Evolutionary conservation across 345 rosid genomes (phyloP), one percentile per base, ranked within the genome.

Genomic region (Lumnitzera racemosa): DNA sequence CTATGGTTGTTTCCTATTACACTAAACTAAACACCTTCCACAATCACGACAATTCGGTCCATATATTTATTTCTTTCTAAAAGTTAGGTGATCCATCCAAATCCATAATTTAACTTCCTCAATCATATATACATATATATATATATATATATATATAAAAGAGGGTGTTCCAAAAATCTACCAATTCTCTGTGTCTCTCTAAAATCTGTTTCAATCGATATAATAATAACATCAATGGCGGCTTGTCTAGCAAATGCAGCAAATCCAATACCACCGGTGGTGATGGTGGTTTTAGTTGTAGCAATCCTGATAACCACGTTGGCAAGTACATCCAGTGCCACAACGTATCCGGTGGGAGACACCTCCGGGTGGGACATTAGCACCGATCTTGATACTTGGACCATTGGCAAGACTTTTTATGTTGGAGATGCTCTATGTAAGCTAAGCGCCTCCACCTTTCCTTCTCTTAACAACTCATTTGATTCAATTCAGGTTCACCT

Each of bases 341-440:
- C 91, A 1, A 83, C 77, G 5, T 90, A 90, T 78, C 58, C 67
- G 25, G 95, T 94, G 2, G 99, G 99, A 1, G 99, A 84, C 65
- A 78, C 13, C 46, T 78, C 99, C 0, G 96, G 97, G 7, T 90
- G 99, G 99, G 97, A 95, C 78, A 77, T 90, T 23, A 90, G 97
- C 78, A 68, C 85, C 1, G 72, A 82, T 70, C 84, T 95, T 54
- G 86, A 74, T 51, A 51, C 91, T 23, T 94, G 99, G 99, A n/a
- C 78, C 0, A 59, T 11, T 14, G 84, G 62, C 78, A 90, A 88
- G 70, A 76, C 36, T 25, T 94, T 94, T 70, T 47, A 66, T n/a
- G 87, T 85, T 12, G 99, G 96, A 36, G 99, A 95, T 66, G 62
- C 65, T 68, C 66, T 95, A 53, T 11, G 96, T 88, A 80, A 74